These are phyloP conservation scores for Penicillium turbatum DNA, from an alignment of 495 filamentous ascomycete species.

Conservation along the genomic window DNA sequence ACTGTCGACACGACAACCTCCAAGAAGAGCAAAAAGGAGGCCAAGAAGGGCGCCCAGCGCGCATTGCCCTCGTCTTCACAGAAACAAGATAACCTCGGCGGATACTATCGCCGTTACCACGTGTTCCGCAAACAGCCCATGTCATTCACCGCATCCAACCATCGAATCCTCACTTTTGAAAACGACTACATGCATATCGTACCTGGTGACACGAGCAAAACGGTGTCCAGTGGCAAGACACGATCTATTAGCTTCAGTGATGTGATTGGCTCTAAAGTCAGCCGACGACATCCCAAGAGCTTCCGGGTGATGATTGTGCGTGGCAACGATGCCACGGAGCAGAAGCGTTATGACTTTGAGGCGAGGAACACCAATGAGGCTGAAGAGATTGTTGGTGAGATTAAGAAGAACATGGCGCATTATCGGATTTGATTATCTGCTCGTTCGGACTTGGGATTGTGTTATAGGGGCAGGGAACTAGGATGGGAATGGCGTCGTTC, in stretches of 20 bases:
- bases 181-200: slow-evolving; percentile 95
- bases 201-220: slow-evolving; percentile 61
- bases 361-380: slow-evolving; percentile 73
- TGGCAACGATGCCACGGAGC: slow-evolving; percentile 63
- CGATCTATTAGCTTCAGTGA: slow-evolving; percentile 89
- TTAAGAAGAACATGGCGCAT: slow-evolving; percentile 60
- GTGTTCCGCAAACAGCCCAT: slow-evolving; percentile 93
- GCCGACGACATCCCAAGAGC: slow-evolving; percentile 80
- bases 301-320: slow-evolving; percentile 85
- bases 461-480: not conserved
- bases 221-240: slow-evolving; percentile 61
- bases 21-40: slow-evolving; percentile 69
- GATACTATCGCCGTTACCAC: slow-evolving; percentile 77
- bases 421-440: slow-evolving; percentile 38
- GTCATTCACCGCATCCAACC: slow-evolving; percentile 81
- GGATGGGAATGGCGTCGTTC: not conserved
- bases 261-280: slow-evolving; percentile 91
- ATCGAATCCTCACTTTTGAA: slow-evolving; percentile 82
- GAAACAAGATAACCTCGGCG: slow-evolving; percentile 67
- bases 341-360: slow-evolving; percentile 96
- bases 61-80: slow-evolving; percentile 74
- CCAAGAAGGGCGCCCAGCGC: slow-evolving; percentile 58
- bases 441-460: slow-evolving; percentile 2
- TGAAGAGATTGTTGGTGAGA: slow-evolving; percentile 83
- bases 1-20: slow-evolving; percentile 33